phyloP scores from a whole-genome alignment of 2,329 filamentous ascomycete genomes.

The Aulographum hederae region DNA sequence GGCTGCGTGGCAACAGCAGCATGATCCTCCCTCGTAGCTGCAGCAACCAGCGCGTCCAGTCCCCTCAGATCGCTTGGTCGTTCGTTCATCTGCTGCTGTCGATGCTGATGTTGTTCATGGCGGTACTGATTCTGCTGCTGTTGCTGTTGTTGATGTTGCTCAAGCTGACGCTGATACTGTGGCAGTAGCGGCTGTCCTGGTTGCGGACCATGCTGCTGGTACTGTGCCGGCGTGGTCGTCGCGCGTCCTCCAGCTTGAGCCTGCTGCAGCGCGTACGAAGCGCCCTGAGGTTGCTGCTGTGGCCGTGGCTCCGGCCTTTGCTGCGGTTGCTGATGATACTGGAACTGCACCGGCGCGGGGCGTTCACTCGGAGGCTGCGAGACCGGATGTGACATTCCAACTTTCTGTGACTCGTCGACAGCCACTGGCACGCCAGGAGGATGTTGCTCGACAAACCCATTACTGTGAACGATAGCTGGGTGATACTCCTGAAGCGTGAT shows the following conservation, averaged over 20 bases:
- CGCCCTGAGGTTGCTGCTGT: too few species aligned
- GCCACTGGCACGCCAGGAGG: slow-evolving; percentile 6
- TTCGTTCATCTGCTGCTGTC: too few species aligned
- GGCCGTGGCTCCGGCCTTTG: neutral
- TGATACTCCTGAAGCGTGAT: neutral
- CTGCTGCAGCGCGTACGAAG: neutral
- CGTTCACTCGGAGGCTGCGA: neutral
- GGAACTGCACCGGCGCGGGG: neutral
- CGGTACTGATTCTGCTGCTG: slow-evolving; percentile 18
- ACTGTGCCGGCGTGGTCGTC: too few species aligned
- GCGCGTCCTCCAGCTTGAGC: neutral
- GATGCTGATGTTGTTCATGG: too few species aligned
- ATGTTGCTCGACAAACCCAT: slow-evolving; percentile 5
- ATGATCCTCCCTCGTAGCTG: slow-evolving; percentile 43
- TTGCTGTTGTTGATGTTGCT: too few species aligned
- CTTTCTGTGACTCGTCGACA: slow-evolving; percentile 14
- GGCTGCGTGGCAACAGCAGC: too few species aligned
- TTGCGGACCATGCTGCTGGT: too few species aligned
- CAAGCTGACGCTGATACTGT: too few species aligned
- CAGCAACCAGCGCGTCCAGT: slow-evolving; percentile 45
- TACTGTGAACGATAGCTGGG: neutral
- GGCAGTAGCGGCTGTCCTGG: too few species aligned
- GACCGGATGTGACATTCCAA: too few species aligned
- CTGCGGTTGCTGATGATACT: neutral
- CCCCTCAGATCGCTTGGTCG: slow-evolving; percentile 32